These are phyloP conservation scores for Mycena indigotica DNA, from an alignment of 768 basidiomycete species.

Conservation along the genomic window DNA sequence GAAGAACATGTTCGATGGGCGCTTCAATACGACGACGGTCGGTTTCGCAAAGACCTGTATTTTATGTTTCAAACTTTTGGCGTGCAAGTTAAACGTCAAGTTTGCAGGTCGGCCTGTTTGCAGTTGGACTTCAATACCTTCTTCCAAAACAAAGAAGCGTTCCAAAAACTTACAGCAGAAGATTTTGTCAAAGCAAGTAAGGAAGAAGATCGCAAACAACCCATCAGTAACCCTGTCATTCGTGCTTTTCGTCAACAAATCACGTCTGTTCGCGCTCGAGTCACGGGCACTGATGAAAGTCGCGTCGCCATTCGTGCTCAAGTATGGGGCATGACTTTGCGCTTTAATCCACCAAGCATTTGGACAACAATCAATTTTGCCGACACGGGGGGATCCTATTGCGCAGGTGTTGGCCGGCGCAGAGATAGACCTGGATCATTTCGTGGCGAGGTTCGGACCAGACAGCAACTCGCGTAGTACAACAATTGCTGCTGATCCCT, in stretches of 20 bases:
- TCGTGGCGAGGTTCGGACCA: no score
- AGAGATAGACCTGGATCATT: no score
- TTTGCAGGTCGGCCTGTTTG: background rate
- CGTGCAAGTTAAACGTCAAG: background rate
- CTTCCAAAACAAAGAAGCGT: background rate
- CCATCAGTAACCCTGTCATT: background rate
- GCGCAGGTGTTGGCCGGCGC: background rate
- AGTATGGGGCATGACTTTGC: background rate
- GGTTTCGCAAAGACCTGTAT: conserved; percentile 27
- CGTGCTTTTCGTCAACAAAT: background rate
- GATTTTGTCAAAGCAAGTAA: background rate
- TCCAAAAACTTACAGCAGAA: background rate
- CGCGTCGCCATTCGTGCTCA: background rate
- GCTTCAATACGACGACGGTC: no score
- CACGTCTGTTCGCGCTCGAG: background rate
- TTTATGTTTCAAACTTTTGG: background rate
- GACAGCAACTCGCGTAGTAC: background rate
- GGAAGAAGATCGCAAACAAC: no score
- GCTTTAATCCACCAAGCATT: background rate
- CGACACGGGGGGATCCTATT: background rate
- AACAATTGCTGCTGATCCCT: background rate
- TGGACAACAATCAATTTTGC: no score
- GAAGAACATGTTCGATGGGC: no score
- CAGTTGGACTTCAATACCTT: no score
- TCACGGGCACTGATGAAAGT: background rate